phyloP scores from a whole-genome alignment of 495 filamentous ascomycete species.

The Penicillium egyptiacum region DNA sequence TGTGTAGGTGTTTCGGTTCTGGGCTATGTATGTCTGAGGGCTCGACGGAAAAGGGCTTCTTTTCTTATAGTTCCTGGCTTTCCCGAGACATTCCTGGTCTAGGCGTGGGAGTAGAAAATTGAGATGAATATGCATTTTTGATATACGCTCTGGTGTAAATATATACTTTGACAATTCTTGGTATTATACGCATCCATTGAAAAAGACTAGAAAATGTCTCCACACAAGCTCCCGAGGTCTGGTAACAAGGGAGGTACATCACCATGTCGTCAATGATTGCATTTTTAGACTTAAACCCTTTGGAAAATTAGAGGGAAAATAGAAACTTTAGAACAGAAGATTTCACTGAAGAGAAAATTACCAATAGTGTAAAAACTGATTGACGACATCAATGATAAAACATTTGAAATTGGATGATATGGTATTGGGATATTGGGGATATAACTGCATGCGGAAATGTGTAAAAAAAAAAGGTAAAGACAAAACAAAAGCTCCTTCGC shows the following conservation, averaged over 20 bases:
- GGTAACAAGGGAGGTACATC: not conserved
- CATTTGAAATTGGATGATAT: slow-evolving; percentile 6
- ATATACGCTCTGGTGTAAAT: not conserved
- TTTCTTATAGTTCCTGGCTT: not conserved
- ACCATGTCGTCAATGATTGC: slow-evolving; percentile 10
- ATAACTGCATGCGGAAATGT: slow-evolving; percentile 11
- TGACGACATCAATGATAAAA: not conserved
- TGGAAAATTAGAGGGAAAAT: not conserved
- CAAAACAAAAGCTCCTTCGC: slow-evolving; percentile 4
- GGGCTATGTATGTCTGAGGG: not conserved
- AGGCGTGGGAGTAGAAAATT: not conserved
- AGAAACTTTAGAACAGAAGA: not conserved
- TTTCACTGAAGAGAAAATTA: slow-evolving; percentile 2
- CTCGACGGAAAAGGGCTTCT: no score
- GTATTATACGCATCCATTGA: not conserved
- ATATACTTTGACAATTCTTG: not conserved
- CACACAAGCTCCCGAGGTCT: not conserved
- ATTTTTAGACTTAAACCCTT: not conserved
- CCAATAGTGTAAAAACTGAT: not conserved
- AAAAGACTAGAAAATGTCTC: no score
- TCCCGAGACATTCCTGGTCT: not conserved
- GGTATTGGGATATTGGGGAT: slow-evolving; percentile 14
- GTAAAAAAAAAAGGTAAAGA: slow-evolving; percentile 5
- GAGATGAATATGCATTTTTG: not conserved
- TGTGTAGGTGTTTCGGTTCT: not conserved